Conservation (phyloP, 129 eudicot species). For the Flaveria robusta region DNA sequence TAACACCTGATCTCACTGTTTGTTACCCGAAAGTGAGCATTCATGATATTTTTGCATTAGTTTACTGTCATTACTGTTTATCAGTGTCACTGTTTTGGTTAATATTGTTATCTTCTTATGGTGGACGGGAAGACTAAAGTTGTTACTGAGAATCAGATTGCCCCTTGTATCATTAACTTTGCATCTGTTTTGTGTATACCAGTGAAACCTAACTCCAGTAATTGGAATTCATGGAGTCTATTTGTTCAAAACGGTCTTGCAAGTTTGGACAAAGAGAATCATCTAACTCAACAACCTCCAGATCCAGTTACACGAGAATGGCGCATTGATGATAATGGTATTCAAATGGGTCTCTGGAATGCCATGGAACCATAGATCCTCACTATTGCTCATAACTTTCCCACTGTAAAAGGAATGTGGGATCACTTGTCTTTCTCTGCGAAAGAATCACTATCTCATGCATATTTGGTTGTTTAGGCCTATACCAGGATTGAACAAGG, state of each 20-base stretch:
- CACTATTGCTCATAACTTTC: neutral
- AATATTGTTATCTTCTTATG: too few relatives aligned
- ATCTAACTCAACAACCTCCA: neutral
- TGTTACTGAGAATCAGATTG: neutral
- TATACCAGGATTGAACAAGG: neutral
- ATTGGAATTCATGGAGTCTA: neutral
- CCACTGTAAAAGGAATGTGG: neutral
- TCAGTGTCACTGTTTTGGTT: too few relatives aligned
- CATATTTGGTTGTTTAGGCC: neutral
- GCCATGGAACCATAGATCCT: neutral
- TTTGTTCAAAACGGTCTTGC: neutral
- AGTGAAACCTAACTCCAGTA: neutral
- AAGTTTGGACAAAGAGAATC: neutral
- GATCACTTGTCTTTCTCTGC: neutral
- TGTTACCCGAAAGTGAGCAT: too few relatives aligned
- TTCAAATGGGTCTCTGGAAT: neutral
- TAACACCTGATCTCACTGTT: too few relatives aligned
- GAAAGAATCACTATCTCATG: neutral
- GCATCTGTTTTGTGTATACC: neutral
- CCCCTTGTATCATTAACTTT: neutral
- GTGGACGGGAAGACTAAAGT: too few relatives aligned
- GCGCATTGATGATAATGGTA: neutral
- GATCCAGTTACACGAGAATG: neutral
- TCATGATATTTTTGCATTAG: too few relatives aligned
- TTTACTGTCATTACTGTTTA: too few relatives aligned